Percentiles rank a stretch among this genome's conserved stretches.
These are phyloP conservation scores for Lecanosticta acicola DNA, from an alignment of 2,329 filamentous ascomycete genomes.

Conservation along the genomic window DNA sequence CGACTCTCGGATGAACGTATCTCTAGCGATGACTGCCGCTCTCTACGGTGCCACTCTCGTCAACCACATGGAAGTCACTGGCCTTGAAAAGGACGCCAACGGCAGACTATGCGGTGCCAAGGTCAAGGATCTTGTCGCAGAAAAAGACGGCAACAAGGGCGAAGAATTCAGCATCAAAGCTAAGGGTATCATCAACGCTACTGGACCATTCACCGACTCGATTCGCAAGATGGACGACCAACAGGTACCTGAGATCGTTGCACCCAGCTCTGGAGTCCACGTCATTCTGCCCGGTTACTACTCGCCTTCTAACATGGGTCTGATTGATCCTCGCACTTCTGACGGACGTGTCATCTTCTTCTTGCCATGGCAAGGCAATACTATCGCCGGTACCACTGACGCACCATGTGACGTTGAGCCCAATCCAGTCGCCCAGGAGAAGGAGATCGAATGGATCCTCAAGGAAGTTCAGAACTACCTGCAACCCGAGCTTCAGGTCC, in stretches of 20 bases:
- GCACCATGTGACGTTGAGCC: constrained; percentile 65
- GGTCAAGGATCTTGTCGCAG: constrained; percentile 64
- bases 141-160: constrained; percentile 56
- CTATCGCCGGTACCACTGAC: constrained; percentile 83
- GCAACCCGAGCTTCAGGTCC: constrained; percentile 76
- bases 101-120: constrained; percentile 69
- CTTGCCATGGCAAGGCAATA: constrained; percentile 88
- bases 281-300: constrained; percentile 83
- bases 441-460: constrained; percentile 84
- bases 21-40: constrained; percentile 81
- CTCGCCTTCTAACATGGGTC: constrained; percentile 77
- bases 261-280: constrained; percentile 79
- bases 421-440: constrained; percentile 72
- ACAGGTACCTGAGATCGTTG: constrained; percentile 68
- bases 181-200: constrained; percentile 81
- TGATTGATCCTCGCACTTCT: constrained; percentile 80
- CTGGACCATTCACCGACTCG: constrained; percentile 79
- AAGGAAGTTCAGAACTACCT: constrained; percentile 77
- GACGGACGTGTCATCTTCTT: constrained; percentile 91
- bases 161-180: constrained; percentile 67
- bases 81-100: constrained; percentile 65
- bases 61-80: constrained; percentile 77
- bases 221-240: constrained; percentile 81
- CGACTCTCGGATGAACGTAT: constrained; percentile 88
- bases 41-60: constrained; percentile 77